phyloP scores from a whole-genome alignment of 208 protist species.

The Wallacemonas rigidus region DNA sequence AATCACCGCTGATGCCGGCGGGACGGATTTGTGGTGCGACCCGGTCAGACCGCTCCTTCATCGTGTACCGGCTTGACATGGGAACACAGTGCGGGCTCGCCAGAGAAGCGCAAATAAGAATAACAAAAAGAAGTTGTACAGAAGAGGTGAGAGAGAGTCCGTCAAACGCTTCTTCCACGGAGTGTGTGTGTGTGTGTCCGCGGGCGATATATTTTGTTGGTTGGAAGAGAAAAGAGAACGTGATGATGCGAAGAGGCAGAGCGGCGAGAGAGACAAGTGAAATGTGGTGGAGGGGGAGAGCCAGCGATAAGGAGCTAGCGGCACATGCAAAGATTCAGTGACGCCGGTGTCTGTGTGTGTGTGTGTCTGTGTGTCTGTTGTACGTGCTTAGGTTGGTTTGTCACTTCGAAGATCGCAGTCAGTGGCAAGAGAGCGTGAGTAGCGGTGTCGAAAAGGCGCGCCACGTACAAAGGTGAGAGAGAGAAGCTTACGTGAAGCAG shows the following conservation, averaged over 20 bases:
- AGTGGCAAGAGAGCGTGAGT: too few species aligned
- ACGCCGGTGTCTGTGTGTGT: too few species aligned
- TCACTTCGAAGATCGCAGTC: too few species aligned
- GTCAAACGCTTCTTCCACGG: too few species aligned
- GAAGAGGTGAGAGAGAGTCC: background rate
- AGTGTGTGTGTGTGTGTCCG: too few species aligned
- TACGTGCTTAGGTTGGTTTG: too few species aligned
- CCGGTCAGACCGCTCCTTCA: constrained; percentile 49
- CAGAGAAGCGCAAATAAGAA: background rate
- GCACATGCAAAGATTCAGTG: background rate
- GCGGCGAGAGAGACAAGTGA: background rate
- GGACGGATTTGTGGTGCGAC: constrained; percentile 76
- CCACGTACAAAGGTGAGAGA: too few species aligned
- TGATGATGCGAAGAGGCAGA: background rate
- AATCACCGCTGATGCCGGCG: constrained; percentile 59
- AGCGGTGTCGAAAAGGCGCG: too few species aligned
- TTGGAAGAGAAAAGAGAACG: background rate
- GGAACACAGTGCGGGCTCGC: too few species aligned
- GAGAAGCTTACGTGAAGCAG: too few species aligned
- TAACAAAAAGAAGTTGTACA: constrained; percentile 6
- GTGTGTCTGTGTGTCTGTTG: too few species aligned
- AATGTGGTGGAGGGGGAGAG: background rate
- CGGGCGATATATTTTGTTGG: background rate
- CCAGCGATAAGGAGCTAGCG: background rate
- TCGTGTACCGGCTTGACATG: constrained; percentile 36